Evolutionary conservation across 768 basidiomycete species (phyloP).

Genomic region (Rickenella mellea): DNA sequence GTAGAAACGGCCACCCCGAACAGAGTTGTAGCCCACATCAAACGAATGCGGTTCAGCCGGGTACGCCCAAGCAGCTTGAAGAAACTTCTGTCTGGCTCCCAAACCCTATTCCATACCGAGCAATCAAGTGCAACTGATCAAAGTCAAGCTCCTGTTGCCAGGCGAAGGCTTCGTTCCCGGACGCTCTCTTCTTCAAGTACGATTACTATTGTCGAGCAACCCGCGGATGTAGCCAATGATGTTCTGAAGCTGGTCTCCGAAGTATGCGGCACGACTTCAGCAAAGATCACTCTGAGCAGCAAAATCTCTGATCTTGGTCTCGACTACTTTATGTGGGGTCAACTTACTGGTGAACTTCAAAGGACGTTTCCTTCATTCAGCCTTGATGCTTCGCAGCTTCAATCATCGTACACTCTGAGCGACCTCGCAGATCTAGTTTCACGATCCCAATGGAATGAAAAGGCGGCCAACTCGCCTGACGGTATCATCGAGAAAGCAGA

Average conservation of each 20-base stretch:
- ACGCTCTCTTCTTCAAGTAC: neutral
- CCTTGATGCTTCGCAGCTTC: slow-evolving; percentile 22
- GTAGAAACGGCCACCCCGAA: slow-evolving; percentile 27
- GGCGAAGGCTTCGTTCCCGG: neutral
- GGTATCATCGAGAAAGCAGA: too few species aligned
- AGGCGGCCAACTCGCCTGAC: too few species aligned
- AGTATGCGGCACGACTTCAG: slow-evolving; percentile 24
- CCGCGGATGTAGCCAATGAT: slow-evolving; percentile 2
- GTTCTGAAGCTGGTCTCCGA: slow-evolving; percentile 30
- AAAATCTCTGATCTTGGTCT: slow-evolving; percentile 15
- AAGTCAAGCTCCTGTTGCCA: too few species aligned
- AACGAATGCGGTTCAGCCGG: slow-evolving; percentile 50
- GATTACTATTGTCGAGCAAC: neutral
- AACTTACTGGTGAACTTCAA: slow-evolving; percentile 29
- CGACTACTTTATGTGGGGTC: slow-evolving; percentile 20
- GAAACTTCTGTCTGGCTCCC: slow-evolving; percentile 30
- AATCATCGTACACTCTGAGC: slow-evolving; percentile 24
- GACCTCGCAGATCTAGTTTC: slow-evolving; percentile 25
- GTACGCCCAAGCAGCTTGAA: slow-evolving; percentile 42
- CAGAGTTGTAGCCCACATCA: slow-evolving; percentile 43
- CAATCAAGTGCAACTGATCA: neutral
- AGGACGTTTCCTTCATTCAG: slow-evolving; percentile 21
- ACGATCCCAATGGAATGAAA: too few species aligned
- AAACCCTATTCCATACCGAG: too few species aligned
- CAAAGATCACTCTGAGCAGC: slow-evolving; percentile 3